A percentile compares a stretch with the other conserved stretches of the same genome.
phyloP scores from a whole-genome alignment of 768 basidiomycete genomes.

The Pulveroboletus sp. region DNA sequence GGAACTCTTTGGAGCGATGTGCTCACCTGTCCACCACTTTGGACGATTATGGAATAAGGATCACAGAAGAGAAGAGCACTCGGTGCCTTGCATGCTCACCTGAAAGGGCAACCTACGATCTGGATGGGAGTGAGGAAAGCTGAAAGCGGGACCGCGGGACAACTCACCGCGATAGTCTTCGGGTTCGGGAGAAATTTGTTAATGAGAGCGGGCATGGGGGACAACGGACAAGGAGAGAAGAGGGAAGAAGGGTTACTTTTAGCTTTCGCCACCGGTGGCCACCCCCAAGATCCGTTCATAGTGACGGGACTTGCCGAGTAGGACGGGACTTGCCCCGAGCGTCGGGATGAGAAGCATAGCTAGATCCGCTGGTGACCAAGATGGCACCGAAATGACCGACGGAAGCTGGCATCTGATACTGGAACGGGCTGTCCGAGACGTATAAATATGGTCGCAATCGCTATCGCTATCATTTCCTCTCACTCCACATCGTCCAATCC shows the following conservation, averaged over 20 bases:
- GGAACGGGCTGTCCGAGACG: constrained; percentile 1
- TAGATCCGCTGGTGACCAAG: neutral
- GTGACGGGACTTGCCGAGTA: constrained; percentile 10
- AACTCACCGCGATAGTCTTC: constrained; percentile 76
- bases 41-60: constrained; percentile 12
- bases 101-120: constrained; percentile 96
- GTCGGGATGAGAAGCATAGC: neutral
- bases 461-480: constrained; percentile 17
- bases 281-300: too few relatives aligned
- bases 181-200: constrained; percentile 46
- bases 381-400: too few relatives aligned
- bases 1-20: neutral
- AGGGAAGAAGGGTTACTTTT: constrained; percentile 1
- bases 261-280: neutral
- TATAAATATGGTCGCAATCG: constrained; percentile 19
- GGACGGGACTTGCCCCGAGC: too few relatives aligned
- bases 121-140: constrained; percentile 29
- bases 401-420: too few relatives aligned
- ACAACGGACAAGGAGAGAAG: neutral
- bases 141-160: neutral
- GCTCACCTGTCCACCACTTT: constrained; percentile 33
- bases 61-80: neutral
- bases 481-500: constrained; percentile 13
- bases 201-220: constrained; percentile 20
- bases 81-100: constrained; percentile 45